Conservation (phyloP, 805 yeast species). For the Groenewaldozyma tartarivorans region DNA sequence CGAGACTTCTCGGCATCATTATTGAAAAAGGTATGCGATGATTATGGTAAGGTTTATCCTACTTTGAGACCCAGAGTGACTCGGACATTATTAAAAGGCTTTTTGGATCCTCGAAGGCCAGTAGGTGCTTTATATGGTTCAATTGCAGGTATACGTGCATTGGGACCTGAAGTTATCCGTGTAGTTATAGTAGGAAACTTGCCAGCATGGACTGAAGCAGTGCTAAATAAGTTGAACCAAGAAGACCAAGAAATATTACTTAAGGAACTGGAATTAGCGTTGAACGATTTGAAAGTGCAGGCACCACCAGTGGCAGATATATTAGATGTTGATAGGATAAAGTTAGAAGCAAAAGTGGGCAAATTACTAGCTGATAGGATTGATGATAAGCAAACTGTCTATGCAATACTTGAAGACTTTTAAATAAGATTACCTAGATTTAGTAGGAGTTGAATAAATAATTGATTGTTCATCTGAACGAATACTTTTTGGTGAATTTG, state of each 20-base stretch:
- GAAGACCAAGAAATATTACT: constrained; percentile 40
- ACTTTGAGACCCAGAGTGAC: constrained; percentile 90
- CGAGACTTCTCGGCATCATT: constrained; percentile 85
- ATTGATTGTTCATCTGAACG: neutral
- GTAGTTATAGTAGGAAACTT: constrained; percentile 78
- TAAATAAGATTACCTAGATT: neutral
- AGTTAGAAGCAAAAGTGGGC: constrained; percentile 54
- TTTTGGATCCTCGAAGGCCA: constrained; percentile 74
- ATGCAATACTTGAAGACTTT: constrained; percentile 44
- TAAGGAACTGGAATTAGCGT: constrained; percentile 44
- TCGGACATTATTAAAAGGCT: constrained; percentile 83
- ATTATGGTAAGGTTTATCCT: constrained; percentile 77
- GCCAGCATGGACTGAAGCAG: constrained; percentile 53
- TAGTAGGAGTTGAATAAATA: constrained; percentile 1
- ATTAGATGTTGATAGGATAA: constrained; percentile 27
- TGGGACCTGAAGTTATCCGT: constrained; percentile 83
- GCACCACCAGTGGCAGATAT: constrained; percentile 28
- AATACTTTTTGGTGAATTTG: neutral
- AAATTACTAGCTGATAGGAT: constrained; percentile 43
- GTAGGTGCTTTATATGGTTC: constrained; percentile 91
- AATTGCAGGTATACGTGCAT: constrained; percentile 67
- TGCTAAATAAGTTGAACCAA: constrained; percentile 15
- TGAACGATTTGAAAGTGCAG: constrained; percentile 34
- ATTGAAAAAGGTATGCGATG: constrained; percentile 64
- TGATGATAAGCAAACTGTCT: constrained; percentile 41